Conservation (phyloP, 129 eudicot species). For the Calendula officinalis region DNA sequence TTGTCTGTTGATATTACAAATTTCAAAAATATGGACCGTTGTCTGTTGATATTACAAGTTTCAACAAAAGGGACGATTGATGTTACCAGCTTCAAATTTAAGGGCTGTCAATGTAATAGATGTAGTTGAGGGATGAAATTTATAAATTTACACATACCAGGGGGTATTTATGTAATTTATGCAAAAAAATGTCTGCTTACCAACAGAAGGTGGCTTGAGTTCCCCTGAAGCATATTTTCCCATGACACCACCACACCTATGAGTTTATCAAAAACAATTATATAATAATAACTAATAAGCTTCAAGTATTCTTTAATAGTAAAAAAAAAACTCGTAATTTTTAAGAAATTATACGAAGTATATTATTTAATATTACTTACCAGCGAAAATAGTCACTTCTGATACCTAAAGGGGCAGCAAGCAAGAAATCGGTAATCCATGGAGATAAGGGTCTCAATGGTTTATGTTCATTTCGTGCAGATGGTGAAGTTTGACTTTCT, state of each 20-base stretch:
- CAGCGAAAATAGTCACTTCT: conserved; percentile 98
- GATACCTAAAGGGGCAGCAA: conserved; percentile 93
- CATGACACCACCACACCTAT: conserved; percentile 99
- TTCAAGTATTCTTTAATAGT: too few relatives aligned
- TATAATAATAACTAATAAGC: too few relatives aligned
- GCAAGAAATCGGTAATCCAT: conserved; percentile 95
- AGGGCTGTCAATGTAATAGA: too few relatives aligned
- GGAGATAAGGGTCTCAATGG: conserved; percentile 90
- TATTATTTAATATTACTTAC: conserved; percentile 50
- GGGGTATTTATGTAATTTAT: too few relatives aligned
- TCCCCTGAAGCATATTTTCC: conserved; percentile 97
- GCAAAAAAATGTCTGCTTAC: conserved; percentile 38
- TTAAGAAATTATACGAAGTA: conserved; percentile 3
- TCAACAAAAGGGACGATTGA: too few relatives aligned
- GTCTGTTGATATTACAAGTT: too few relatives aligned
- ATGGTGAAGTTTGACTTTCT: conserved; percentile 40
- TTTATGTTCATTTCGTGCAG: conserved; percentile 62
- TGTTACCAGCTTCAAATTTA: too few relatives aligned
- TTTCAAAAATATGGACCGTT: too few relatives aligned
- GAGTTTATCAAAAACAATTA: not conserved
- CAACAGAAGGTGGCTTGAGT: conserved; percentile 83
- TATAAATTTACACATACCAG: too few relatives aligned
- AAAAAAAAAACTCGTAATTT: too few relatives aligned
- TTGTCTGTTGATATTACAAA: too few relatives aligned
- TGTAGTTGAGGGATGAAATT: too few relatives aligned